These are phyloP conservation scores for Populus tomentosa DNA, from an alignment of 441 rosid genomes.

Conservation along the genomic window DNA sequence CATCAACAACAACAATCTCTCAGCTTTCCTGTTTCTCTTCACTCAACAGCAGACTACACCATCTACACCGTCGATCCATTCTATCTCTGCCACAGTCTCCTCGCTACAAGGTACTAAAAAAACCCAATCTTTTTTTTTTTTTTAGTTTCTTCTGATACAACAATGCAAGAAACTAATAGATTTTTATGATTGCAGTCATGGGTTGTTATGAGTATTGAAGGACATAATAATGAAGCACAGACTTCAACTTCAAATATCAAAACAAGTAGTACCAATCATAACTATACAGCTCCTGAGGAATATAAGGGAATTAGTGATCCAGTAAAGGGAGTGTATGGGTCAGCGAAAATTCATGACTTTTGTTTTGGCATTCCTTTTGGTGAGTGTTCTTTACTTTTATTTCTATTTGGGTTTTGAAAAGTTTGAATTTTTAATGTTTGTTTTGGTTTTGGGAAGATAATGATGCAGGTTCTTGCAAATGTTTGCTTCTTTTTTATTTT, in stretches of 20 bases:
- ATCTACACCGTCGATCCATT: slow-evolving; percentile 29
- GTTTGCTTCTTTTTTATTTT: not conserved
- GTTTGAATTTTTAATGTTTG: no score
- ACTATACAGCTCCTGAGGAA: slow-evolving; percentile 16
- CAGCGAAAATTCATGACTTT: slow-evolving; percentile 84
- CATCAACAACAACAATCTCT: slow-evolving; percentile 39
- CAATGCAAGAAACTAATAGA: not conserved
- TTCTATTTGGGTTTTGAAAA: not conserved
- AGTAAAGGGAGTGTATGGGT: slow-evolving; percentile 29
- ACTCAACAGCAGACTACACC: slow-evolving; percentile 38
- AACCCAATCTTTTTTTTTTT: no score
- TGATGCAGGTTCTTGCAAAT: slow-evolving; percentile 9
- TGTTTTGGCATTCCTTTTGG: slow-evolving; percentile 96
- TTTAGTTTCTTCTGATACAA: not conserved
- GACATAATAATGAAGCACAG: slow-evolving; percentile 18
- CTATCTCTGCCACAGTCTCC: slow-evolving; percentile 12
- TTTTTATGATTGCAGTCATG: slow-evolving; percentile 30
- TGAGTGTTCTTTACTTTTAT: slow-evolving; percentile 27
- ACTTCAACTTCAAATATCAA: slow-evolving; percentile 26
- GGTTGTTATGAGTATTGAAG: slow-evolving; percentile 49
- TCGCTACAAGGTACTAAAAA: slow-evolving; percentile 41
- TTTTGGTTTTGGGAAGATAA: not conserved
- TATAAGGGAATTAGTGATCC: slow-evolving; percentile 21
- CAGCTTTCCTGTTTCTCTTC: slow-evolving; percentile 61
- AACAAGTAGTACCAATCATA: slow-evolving; percentile 17